Evolutionary conservation across 2,329 filamentous ascomycete species (phyloP).

Genomic region (Exophiala sp.): DNA sequence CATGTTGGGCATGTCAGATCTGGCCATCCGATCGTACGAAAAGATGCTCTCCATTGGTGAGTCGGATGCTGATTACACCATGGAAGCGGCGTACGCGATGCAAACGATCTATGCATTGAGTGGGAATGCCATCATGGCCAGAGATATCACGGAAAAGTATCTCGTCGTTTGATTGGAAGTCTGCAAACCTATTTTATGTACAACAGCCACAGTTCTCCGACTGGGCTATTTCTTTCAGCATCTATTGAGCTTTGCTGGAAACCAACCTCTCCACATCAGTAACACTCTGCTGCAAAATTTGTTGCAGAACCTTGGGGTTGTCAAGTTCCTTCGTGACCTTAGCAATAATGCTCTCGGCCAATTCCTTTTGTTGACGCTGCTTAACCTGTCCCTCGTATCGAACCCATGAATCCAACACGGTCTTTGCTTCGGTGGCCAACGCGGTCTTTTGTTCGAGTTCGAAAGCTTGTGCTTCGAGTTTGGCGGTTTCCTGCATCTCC

Average conservation of each 20-base stretch:
- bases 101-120: constrained; percentile 63
- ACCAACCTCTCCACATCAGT: constrained; percentile 74
- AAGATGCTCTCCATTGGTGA: constrained; percentile 46
- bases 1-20: constrained; percentile 66
- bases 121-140: constrained; percentile 61
- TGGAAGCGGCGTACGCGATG: constrained; percentile 72
- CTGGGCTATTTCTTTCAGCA: background rate
- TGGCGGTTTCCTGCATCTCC: constrained; percentile 76
- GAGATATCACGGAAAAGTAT: constrained; percentile 58
- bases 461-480: constrained; percentile 92
- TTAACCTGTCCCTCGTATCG: constrained; percentile 98
- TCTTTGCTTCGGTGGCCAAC: constrained; percentile 87
- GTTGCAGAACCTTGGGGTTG: constrained; percentile 94
- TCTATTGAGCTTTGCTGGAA: constrained; percentile 21
- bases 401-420: constrained; percentile 96
- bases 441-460: constrained; percentile 96
- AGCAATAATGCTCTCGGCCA: constrained; percentile 86
- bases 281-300: constrained; percentile 96
- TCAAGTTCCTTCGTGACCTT: constrained; percentile 99
- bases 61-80: constrained; percentile 56
- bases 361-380: constrained; percentile 95
- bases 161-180: constrained; percentile 44
- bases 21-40: constrained; percentile 71
- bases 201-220: constrained; percentile 2
- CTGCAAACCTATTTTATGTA: constrained; percentile 17